A percentile compares a stretch with the other conserved stretches of the same genome.
These are phyloP conservation scores for Vachellia pachyceras DNA, from an alignment of 306 rosid species.

Conservation along the genomic window DNA sequence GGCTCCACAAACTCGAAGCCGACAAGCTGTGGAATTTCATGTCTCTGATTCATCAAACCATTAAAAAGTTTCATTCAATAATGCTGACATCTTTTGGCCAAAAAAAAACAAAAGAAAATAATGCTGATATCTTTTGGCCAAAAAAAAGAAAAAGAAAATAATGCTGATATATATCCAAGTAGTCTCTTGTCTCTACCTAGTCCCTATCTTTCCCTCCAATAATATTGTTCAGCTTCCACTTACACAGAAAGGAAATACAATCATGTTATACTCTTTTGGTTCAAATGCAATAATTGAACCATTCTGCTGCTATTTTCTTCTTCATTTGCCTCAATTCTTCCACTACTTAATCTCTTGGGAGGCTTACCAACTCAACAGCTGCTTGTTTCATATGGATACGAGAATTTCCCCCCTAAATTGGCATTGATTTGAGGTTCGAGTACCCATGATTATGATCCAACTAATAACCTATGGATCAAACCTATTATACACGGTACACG, in stretches of 20 bases:
- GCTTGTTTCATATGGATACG: neutral
- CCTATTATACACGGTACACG: neutral
- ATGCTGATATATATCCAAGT: too few species aligned
- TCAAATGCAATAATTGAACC: neutral
- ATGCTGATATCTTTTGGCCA: too few species aligned
- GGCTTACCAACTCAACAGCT: too few species aligned
- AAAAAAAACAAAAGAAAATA: too few species aligned
- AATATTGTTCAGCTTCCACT: neutral
- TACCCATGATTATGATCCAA: neutral
- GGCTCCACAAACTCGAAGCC: neutral
- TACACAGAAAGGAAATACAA: neutral
- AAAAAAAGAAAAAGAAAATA: too few species aligned
- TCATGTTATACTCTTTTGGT: neutral
- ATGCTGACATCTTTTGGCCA: too few species aligned
- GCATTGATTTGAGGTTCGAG: neutral
- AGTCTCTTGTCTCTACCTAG: conserved; percentile 11
- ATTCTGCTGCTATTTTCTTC: neutral
- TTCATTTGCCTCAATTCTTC: conserved; percentile 1
- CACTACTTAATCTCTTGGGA: too few species aligned
- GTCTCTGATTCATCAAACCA: neutral
- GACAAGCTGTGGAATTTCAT: conserved; percentile 17
- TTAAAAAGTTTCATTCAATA: conserved; percentile 2
- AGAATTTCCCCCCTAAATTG: neutral
- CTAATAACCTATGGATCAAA: neutral
- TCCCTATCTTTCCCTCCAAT: conserved; percentile 12